Conservation (phyloP, 768 basidiomycete genomes). For the Auriscalpium orientale region DNA sequence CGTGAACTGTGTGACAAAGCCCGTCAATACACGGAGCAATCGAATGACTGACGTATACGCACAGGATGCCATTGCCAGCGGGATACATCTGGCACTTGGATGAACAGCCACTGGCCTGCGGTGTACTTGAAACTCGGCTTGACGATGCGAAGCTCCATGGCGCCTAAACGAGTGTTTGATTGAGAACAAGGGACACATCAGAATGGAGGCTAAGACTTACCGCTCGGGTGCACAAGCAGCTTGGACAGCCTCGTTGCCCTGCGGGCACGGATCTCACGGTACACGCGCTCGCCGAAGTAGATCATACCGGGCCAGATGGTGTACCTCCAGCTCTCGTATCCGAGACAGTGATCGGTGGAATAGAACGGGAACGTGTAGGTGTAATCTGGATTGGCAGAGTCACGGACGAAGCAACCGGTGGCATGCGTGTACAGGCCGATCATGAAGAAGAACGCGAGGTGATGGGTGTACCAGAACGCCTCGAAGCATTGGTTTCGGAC, state of each 20-base stretch:
- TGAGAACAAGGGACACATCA: not conserved
- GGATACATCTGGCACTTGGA: constrained; percentile 84
- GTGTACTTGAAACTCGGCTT: constrained; percentile 92
- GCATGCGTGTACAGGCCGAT: constrained; percentile 85
- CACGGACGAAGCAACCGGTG: constrained; percentile 92
- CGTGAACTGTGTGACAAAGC: constrained; percentile 54
- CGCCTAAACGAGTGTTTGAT: constrained; percentile 38
- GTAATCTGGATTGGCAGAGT: constrained; percentile 66
- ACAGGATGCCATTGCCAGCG: constrained; percentile 93
- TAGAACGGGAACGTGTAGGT: constrained; percentile 78
- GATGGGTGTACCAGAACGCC: constrained; percentile 96
- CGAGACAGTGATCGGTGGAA: constrained; percentile 78
- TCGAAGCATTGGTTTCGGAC: constrained; percentile 89
- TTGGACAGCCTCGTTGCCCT: constrained; percentile 73
- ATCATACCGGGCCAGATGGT: constrained; percentile 88
- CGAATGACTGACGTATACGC: constrained; percentile 25
- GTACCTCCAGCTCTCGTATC: constrained; percentile 87
- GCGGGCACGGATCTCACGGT: constrained; percentile 75
- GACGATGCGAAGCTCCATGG: constrained; percentile 88
- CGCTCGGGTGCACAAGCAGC: constrained; percentile 85
- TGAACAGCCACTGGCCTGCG: constrained; percentile 86
- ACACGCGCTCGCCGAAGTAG: constrained; percentile 84
- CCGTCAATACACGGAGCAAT: not conserved
- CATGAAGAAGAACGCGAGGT: constrained; percentile 93
- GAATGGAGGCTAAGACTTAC: constrained; percentile 31